Evolutionary conservation across 345 rosid species (phyloP).

Genomic region (Bretschneidera sinensis): DNA sequence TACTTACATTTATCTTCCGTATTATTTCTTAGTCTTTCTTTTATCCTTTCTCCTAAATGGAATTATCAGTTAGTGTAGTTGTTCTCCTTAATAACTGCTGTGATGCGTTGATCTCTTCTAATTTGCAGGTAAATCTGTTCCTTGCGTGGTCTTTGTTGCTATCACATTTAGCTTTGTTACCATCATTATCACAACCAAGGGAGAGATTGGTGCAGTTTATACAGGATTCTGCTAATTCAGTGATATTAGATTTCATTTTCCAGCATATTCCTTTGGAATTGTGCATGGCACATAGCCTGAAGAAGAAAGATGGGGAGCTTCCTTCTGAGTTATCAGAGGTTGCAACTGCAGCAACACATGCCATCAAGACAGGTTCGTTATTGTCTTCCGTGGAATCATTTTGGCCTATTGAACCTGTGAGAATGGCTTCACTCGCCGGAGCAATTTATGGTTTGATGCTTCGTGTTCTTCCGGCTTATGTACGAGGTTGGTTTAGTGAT

Average conservation of each 20-base stretch:
- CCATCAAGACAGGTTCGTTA: constrained; percentile 62
- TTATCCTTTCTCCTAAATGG: neutral
- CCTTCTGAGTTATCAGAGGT: constrained; percentile 53
- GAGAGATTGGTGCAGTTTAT: constrained; percentile 76
- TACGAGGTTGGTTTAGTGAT: constrained; percentile 83
- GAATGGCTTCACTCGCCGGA: constrained; percentile 79
- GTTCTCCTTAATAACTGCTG: neutral
- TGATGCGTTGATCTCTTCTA: constrained; percentile 14
- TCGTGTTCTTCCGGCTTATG: constrained; percentile 86
- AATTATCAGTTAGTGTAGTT: constrained; percentile 5
- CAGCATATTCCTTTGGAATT: constrained; percentile 80
- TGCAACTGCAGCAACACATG: constrained; percentile 61
- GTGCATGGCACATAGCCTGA: constrained; percentile 47
- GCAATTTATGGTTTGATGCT: constrained; percentile 86
- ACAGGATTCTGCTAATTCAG: constrained; percentile 54
- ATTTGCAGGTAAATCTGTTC: constrained; percentile 65
- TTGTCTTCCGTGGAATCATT: constrained; percentile 67
- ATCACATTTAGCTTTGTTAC: constrained; percentile 66
- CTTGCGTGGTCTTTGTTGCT: constrained; percentile 88
- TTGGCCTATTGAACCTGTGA: constrained; percentile 66
- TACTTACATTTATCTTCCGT: too few species aligned
- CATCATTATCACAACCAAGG: constrained; percentile 56
- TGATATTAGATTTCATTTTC: constrained; percentile 80
- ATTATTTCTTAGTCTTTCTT: too few species aligned
- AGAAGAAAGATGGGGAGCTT: constrained; percentile 67